phyloP scores from a whole-genome alignment of 805 yeast genomes.

The Kuraishia piskuri region DNA sequence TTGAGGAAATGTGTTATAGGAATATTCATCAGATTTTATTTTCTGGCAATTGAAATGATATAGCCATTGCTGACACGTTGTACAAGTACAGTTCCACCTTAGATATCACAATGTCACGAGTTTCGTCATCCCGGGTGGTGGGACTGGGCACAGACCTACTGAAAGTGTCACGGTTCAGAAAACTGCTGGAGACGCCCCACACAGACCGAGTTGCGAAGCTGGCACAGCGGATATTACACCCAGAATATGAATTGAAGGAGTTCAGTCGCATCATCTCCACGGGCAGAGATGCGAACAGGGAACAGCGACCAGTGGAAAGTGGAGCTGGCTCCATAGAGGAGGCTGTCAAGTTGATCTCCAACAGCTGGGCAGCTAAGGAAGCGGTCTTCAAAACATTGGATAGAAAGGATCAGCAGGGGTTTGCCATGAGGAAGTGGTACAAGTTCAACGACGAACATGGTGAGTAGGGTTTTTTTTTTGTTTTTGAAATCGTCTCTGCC shows the following conservation, averaged over 20 bases:
- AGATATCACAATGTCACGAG: conserved; percentile 1
- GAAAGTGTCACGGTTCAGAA: conserved; percentile 33
- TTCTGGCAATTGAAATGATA: neutral
- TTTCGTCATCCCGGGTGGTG: conserved; percentile 16
- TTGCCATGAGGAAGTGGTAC: conserved; percentile 55
- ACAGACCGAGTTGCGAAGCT: conserved; percentile 25
- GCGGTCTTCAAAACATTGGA: conserved; percentile 60
- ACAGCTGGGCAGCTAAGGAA: conserved; percentile 69
- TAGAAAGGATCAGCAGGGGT: conserved; percentile 35
- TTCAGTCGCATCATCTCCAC: neutral
- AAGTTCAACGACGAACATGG: conserved; percentile 25
- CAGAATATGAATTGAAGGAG: conserved; percentile 24
- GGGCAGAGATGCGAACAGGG: too few species aligned
- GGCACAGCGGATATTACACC: conserved; percentile 42
- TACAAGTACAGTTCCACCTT: too few species aligned
- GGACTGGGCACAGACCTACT: conserved; percentile 57
- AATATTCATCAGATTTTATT: too few species aligned
- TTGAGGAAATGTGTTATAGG: too few species aligned
- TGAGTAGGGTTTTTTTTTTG: conserved; percentile 1
- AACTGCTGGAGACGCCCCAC: conserved; percentile 21
- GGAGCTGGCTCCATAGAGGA: conserved; percentile 6
- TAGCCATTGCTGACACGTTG: neutral
- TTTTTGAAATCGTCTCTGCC: neutral
- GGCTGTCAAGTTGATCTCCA: conserved; percentile 34
- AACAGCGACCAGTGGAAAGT: too few species aligned